Evolutionary conservation across 2,329 filamentous ascomycete genomes (phyloP).

Genomic region (Fusarium robinianum): DNA sequence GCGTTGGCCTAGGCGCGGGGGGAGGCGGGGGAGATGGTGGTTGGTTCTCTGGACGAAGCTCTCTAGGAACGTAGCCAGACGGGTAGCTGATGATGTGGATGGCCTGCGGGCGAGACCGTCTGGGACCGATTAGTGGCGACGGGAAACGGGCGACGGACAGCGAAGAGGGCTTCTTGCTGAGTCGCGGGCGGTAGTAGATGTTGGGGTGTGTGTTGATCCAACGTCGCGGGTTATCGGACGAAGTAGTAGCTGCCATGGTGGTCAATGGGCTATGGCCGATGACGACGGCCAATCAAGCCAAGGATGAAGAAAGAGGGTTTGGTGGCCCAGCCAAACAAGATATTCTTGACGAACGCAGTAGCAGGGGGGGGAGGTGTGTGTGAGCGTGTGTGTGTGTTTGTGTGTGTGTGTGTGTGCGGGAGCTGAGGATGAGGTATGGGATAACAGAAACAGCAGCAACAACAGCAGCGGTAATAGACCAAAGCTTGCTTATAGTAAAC

Average conservation of each 20-base stretch:
- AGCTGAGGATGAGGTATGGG: no score
- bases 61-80: constrained; percentile 50
- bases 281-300: constrained; percentile 32
- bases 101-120: constrained; percentile 46
- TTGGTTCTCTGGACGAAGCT: constrained; percentile 42
- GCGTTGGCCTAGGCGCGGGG: constrained; percentile 20
- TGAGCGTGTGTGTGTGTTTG: no score
- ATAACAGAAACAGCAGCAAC: not conserved
- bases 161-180: constrained; percentile 30
- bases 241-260: constrained; percentile 33
- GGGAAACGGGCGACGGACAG: constrained; percentile 38
- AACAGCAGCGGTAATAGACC: not conserved
- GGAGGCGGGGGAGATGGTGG: constrained; percentile 20
- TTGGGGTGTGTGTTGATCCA: constrained; percentile 36
- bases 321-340: constrained; percentile 28
- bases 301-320: constrained; percentile 15
- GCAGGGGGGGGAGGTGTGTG: no score
- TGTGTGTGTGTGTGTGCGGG: no score
- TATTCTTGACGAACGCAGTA: no score
- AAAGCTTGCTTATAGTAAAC: no score
- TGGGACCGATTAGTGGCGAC: constrained; percentile 46
- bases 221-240: constrained; percentile 26
- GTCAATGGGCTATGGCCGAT: constrained; percentile 31
- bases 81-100: constrained; percentile 51
- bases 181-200: constrained; percentile 36